Evolutionary conservation across 345 rosid genomes (phyloP).

Genomic region (Psidium guajava): DNA sequence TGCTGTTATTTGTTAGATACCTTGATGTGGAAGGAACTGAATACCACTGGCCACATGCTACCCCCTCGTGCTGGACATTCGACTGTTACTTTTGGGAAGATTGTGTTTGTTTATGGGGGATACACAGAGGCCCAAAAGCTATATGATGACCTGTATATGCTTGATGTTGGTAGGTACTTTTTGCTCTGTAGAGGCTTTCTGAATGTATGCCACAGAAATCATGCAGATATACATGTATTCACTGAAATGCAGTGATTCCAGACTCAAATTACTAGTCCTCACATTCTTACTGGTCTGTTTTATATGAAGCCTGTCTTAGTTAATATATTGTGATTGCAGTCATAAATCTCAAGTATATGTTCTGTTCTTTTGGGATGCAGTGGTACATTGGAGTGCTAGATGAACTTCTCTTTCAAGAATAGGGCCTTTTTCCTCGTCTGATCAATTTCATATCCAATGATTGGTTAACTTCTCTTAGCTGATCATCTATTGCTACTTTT

Average conservation of each 20-base stretch:
- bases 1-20: constrained; percentile 37
- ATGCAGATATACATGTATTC: background rate
- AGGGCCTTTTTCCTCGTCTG: background rate
- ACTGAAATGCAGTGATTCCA: no score
- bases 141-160: constrained; percentile 69
- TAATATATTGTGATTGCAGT: no score
- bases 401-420: background rate
- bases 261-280: background rate
- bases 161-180: constrained; percentile 69
- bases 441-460: background rate
- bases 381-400: background rate
- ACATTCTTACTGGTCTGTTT: background rate
- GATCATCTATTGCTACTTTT: background rate
- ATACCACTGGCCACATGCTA: constrained; percentile 54
- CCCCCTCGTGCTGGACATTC: constrained; percentile 94
- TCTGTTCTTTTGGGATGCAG: background rate
- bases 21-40: constrained; percentile 76
- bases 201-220: background rate
- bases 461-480: background rate
- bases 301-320: background rate
- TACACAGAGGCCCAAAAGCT: constrained; percentile 82
- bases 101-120: constrained; percentile 86
- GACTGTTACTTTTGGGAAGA: constrained; percentile 70
- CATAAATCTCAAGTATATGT: background rate
- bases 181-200: background rate